These are phyloP conservation scores for Monosporascus ibericus DNA, from an alignment of 2,329 filamentous ascomycete genomes.

Conservation along the genomic window DNA sequence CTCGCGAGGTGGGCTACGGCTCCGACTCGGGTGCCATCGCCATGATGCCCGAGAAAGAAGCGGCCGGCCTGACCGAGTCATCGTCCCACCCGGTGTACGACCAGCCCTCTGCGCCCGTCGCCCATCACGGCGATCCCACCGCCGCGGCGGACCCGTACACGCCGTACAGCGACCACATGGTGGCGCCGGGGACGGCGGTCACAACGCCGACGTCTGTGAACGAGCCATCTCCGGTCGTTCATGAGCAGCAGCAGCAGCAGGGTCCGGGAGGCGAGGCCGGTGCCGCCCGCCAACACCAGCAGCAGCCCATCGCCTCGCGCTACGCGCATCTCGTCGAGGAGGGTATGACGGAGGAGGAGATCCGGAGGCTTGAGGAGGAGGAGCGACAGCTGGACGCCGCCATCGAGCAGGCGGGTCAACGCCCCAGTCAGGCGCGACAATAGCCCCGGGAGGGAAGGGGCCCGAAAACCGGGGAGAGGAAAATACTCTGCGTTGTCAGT, in stretches of 20 bases:
- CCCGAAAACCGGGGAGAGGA: background rate
- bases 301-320: constrained; percentile 26
- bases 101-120: constrained; percentile 25
- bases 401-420: constrained; percentile 39
- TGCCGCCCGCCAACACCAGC: constrained; percentile 20
- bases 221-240: background rate
- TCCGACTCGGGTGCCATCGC: constrained; percentile 24
- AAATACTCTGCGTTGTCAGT: background rate
- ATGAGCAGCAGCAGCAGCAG: constrained; percentile 4
- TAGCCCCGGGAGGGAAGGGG: background rate
- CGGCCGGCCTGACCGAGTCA: constrained; percentile 27
- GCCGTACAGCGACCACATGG: constrained; percentile 27
- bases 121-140: constrained; percentile 11
- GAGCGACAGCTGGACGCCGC: constrained; percentile 51
- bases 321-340: constrained; percentile 52
- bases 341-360: constrained; percentile 54
- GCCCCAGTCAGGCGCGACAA: background rate
- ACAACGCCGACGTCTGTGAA: constrained; percentile 3
- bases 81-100: constrained; percentile 27
- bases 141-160: constrained; percentile 19
- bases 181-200: constrained; percentile 6
- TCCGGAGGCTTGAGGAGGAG: constrained; percentile 50
- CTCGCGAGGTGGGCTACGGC: constrained; percentile 14
- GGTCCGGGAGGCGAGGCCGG: constrained; percentile 13
- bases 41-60: constrained; percentile 43